phyloP scores from a whole-genome alignment of 129 eudicot genomes.

The Tanacetum coccineum region DNA sequence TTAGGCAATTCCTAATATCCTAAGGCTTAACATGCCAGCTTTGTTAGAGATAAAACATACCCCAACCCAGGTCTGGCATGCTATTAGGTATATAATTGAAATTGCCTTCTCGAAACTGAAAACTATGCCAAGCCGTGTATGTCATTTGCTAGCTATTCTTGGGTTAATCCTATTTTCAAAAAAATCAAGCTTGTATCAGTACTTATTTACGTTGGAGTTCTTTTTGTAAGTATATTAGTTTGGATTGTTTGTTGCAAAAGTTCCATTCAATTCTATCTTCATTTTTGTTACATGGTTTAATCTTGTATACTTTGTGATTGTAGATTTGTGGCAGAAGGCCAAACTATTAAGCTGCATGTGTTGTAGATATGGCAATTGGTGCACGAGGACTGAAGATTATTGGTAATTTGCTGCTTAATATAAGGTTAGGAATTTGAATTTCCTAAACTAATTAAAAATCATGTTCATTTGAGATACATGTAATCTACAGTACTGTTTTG shows the following conservation, averaged over 20 bases:
- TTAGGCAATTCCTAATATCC: not conserved
- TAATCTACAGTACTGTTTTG: no score
- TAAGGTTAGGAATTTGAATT: not conserved
- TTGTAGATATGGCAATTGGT: not conserved
- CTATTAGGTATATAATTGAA: not conserved
- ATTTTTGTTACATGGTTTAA: slow-evolving; percentile 13
- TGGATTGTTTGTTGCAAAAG: not conserved
- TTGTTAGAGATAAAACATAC: not conserved
- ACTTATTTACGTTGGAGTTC: no score
- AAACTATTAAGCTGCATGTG: not conserved
- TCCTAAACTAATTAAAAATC: not conserved
- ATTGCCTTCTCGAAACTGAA: not conserved
- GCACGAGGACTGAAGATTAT: not conserved
- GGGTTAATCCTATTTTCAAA: not conserved
- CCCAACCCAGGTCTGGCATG: no score
- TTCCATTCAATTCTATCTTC: slow-evolving; percentile 6
- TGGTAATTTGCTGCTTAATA: slow-evolving; percentile 3
- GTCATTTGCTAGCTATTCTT: not conserved
- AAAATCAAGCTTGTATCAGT: no score
- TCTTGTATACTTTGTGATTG: not conserved
- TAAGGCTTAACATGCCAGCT: not conserved
- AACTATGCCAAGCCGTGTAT: not conserved
- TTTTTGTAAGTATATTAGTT: no score
- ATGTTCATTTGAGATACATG: not conserved
- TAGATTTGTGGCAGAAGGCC: slow-evolving; percentile 9